Conservation (phyloP, 2,329 filamentous ascomycete genomes). For the Fonsecaea pedrosoi region DNA sequence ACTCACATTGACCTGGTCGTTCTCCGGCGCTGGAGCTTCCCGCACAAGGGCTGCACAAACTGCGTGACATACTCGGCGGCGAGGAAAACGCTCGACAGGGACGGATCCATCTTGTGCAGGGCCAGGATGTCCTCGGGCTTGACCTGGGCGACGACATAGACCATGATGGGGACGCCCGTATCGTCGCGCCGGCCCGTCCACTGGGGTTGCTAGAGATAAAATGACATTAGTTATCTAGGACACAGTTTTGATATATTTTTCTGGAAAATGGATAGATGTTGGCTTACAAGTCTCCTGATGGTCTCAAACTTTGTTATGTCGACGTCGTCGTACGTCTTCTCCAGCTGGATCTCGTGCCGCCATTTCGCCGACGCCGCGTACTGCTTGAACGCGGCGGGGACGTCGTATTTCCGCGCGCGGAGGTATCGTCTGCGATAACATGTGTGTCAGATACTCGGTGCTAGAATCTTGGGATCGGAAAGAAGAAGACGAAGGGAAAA, state of each 20-base stretch:
- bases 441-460: not conserved
- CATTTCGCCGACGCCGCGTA: constrained; percentile 88
- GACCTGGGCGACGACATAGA: constrained; percentile 59
- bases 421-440: constrained; percentile 71
- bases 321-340: constrained; percentile 81
- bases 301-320: constrained; percentile 82
- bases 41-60: constrained; percentile 26
- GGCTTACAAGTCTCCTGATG: constrained; percentile 50
- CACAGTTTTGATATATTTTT: too few relatives aligned
- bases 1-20: constrained; percentile 14
- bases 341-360: constrained; percentile 77
- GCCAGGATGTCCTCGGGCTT: constrained; percentile 21
- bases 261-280: not conserved
- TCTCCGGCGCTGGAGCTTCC: constrained; percentile 14
- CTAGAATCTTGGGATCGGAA: too few relatives aligned
- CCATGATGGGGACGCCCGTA: constrained; percentile 86
- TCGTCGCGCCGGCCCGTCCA: constrained; percentile 90
- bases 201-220: constrained; percentile 61
- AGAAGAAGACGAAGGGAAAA: too few relatives aligned
- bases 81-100: constrained; percentile 21
- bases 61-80: constrained; percentile 25
- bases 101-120: constrained; percentile 21
- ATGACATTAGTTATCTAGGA: not conserved
- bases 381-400: constrained; percentile 77
- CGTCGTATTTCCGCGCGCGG: constrained; percentile 79